Evolutionary conservation across 345 rosid species (phyloP), one percentile per base, ranked within the genome.

Genomic region (Sapria himalayana): DNA sequence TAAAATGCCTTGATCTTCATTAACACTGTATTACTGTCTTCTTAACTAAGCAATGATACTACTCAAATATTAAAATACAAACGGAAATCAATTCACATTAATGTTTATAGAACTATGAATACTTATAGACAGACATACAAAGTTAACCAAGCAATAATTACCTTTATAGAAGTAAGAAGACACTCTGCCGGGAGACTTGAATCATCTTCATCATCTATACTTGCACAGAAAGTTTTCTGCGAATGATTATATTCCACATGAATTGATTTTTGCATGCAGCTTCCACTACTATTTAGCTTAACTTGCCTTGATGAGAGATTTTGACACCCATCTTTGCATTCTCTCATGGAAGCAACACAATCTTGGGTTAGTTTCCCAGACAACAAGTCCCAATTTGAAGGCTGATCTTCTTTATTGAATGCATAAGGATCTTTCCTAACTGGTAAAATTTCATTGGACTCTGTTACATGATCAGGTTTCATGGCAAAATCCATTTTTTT

Each of bases 141-240:
- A n/a, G n/a, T n/a, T n/a, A n/a, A n/a, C n/a, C n/a, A n/a, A n/a
- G n/a, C n/a, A n/a, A n/a, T n/a, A n/a, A n/a, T n/a, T 49, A 91
- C 99, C 93, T 84, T 86, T 37, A 86, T 80, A 33, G 93, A 78
- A 34, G 93, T 57, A 52, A 76, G 74, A 53, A 89, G 93, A 58
- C 98, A 89, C 47, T 89, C 98, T 20, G 72, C 66, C 41, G 79
- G 49, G 46, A 74, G 80, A 56, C 52, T 48, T 12, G 58, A 58
- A 53, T 49, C 58, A 57, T 69, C 94, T 60, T 69, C 59, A 45
- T 72, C 72, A 48, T 24, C 31, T 33, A 51, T 67, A 48, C 39
- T 41, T 21, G 67, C 50, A 25, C 54, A 27, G 48, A 73, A 64
- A 43, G 52, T 56, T 43, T 43, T 64, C 48, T 33, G 54, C 27